Evolutionary conservation across 371 early-diverging fungal species (phyloP), one percentile per base, ranked within the genome.

Genomic region (Mycotypha africana): DNA sequence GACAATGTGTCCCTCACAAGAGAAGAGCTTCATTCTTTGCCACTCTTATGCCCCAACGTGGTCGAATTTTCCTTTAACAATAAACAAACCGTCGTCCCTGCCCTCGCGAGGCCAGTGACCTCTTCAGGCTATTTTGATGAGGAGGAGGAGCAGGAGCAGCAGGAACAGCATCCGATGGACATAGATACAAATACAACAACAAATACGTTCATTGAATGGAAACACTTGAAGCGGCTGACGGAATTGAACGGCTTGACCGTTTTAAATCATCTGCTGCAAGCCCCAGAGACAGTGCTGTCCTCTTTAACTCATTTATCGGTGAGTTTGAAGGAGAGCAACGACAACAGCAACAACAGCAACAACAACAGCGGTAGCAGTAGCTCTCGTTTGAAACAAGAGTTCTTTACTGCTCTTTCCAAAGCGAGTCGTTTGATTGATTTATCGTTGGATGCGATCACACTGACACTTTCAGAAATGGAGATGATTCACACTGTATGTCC

Each of bases 391-490:
- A 53, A 53, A 10, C 3, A 26, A 10, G 33, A 42, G 10, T 47
- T 53, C 17, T 26, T 47, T 22, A 12, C 34, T 20, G 22, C 24
- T 26, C 12, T 56, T 8, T 12, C 34, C 16, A 45, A 46, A 24
- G 42, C 46, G 19, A 19, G 11, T 11, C 16, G 41, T 21, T 42
- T 56, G 8, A n/a, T 28, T 17, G 24, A 22, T 8, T 28, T 56
- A 16, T 44, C 56, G 7, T 26, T 56, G 14, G 46, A 56, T 19
- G 31, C 45, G 2, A 26, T 32, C 2, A 16, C 24, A 4, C 14
- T 56, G 11, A 41, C 46, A 9, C 20, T 49, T 12, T 12, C 36
- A 19, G 56, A 56, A 10, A 33, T 56, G 2, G 56, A 56, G 26
- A 24, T 25, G 2, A 45, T 56, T 12, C 56, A 56, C 37, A 26